Evolutionary conservation across 805 yeast genomes (phyloP), one percentile per base, ranked within the genome.

Genomic region (Saccharomycopsis amapae): DNA sequence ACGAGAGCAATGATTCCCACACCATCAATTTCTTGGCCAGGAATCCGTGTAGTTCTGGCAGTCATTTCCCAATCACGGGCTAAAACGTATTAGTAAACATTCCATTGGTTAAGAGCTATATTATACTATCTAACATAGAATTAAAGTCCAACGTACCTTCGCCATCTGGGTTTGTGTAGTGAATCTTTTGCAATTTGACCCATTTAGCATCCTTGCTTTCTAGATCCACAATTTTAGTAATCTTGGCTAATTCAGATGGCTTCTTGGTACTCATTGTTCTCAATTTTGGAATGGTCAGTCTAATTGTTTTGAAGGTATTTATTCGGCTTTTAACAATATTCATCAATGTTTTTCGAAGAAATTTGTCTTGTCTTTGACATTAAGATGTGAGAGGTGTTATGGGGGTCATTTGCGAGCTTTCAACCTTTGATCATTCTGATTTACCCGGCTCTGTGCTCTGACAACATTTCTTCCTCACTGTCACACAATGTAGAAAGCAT

Each of bases 51-150:
- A 41, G 77, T 75, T 50, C 96, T 71, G 1, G 83, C 76, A 2
- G 95, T 94, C 76, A 79, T 81, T 63, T 90, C 98, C 97, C 97
- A 90, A 42, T 79, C 81, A 34, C 97, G 72, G 13, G 59, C 61
- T 40, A 30, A 35, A n/a, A n/a, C n/a, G n/a, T n/a, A n/a, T n/a
- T n/a, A 26, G 30, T 26, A 12, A 7, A 26, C 10, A 9, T 26
- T 12, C 12, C 30, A 26, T 9, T 26, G 7, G 12, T 9, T 9
- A n/a, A 32, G 17, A 32, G 15, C 6, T 32, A n/a, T 6, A n/a
- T 9, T n/a, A 32, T n/a, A n/a, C 13, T 26, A 26, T 9, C 7
- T 7, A 7, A 26, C 7, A 26, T 13, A 7, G 13, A 59, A 17
- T 23, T n/a, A n/a, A n/a, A n/a, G n/a, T n/a, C n/a, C n/a, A n/a